Evolutionary conservation across 2,329 filamentous ascomycete genomes (phyloP), one percentile per base, ranked within the genome.

Genomic region (Ophiobolus disseminans): DNA sequence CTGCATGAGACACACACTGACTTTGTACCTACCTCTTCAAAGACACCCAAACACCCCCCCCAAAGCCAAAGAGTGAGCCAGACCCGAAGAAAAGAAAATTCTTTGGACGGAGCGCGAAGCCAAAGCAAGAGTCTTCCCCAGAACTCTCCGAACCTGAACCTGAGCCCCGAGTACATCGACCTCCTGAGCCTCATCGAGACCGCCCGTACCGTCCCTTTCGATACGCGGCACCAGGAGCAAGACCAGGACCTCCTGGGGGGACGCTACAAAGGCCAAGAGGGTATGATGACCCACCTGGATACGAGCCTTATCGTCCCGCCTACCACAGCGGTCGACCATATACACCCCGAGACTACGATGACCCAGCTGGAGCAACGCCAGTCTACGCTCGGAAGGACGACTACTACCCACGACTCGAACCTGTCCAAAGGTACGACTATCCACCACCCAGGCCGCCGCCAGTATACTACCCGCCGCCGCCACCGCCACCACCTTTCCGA

Each of bases 211-310:
- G 20, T 48, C 54, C 57, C 56, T 63, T 61, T 63, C 61, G 47
- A 53, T 13, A 26, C 25, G 61, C 61, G 58, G 60, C 55, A 54
- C 44, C 47, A 55, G 47, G 50, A 58, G 25, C 20, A 41, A 45
- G 47, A 60, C 45, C 56, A 56, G 53, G 55, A 58, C 40, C 46
- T 53, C 49, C 62, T 62, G 53, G 61, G 58, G 62, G 57, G 58
- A 59, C 64, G 59, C 58, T 57, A 60, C 59, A 65, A 65, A 64
- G 58, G 48, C 51, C 60, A 58, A 65, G 53, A 53, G 48, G 42
- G 32, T 48, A 58, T 46, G 28, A 23, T 31, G 53, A 40, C 35
- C 42, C 48, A 38, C 50, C 48, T 47, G 45, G 45, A 59, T 26
- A 41, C 19, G 22, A 50, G 11, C 35, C 37, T 30, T 5, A 44